Evolutionary conservation across 768 basidiomycete genomes (phyloP), one percentile per base, ranked within the genome.

Genomic region (Porpolomopsis calyptriformis): DNA sequence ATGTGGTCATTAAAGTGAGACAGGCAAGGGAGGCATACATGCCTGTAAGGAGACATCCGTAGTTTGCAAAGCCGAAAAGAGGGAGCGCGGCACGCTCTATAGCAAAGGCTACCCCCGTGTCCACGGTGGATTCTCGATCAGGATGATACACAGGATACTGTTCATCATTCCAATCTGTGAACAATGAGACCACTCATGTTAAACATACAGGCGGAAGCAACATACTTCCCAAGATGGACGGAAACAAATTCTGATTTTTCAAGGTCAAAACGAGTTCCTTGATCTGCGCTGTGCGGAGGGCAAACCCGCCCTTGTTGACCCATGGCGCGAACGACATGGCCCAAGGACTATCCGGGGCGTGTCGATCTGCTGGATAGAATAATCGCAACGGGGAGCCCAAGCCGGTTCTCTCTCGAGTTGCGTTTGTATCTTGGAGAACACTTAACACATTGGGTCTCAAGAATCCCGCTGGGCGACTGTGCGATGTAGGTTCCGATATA

Each of bases 1-100:
- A n/a, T n/a, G n/a, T n/a, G n/a, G 12, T 40, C 39, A 4, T 24
- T 24, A 34, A 26, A 38, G 22, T 10, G 25, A 4, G 38, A 25
- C 18, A 31, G 27, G 31, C 16, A 35, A 29, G 23, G 22, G n/a
- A n/a, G n/a, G n/a, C n/a, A n/a, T n/a, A n/a, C 56, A 43, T 44
- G 66, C 69, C 68, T 12, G 57, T 71, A 11, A 71, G 62, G 12
- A 72, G 55, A 27, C 62, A 68, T 40, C 70, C 70, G 50, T 66
- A 71, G 46, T 72, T 70, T 12, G 63, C 57, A 22, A 71, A 64
- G 6, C 67, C 65, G 49, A 71, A 72, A n/a, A 72, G 47, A 35
- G 70, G 69, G 14, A 71, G 60, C 3, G 66, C 66, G 4, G 39
- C 39, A 9, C 22, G 39, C 22, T 40, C 39, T 18, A 40, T 40